A percentile compares a stretch with the other conserved stretches of the same genome.
Evolutionary conservation across 78 protist species (phyloP).

Genomic region (Dictyostelium intermedium): DNA sequence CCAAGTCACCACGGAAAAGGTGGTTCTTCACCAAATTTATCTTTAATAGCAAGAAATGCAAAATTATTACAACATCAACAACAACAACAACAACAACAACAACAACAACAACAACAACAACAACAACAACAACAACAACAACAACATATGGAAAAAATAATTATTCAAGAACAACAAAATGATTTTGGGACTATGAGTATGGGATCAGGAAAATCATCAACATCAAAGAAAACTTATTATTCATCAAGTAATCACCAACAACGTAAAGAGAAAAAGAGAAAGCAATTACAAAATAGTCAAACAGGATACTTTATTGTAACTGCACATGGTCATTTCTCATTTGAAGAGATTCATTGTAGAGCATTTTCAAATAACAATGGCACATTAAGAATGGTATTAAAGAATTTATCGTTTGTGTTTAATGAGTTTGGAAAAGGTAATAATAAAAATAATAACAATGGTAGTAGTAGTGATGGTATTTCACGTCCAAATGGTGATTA

Average conservation of each 20-base stretch:
- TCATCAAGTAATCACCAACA: neutral
- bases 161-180: neutral
- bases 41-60: neutral
- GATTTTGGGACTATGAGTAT: neutral
- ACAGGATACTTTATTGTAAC: neutral
- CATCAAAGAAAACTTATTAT: neutral
- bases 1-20: neutral
- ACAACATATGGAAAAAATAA: neutral
- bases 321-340: slow-evolving; percentile 81
- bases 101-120: neutral
- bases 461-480: neutral
- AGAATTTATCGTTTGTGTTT: slow-evolving; percentile 57
- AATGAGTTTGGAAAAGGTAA: slow-evolving; percentile 59
- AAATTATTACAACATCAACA: neutral
- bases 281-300: neutral
- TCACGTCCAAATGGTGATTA: slow-evolving; percentile 73
- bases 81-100: slow-evolving; percentile 11
- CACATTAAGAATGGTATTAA: slow-evolving; percentile 52
- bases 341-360: slow-evolving; percentile 58
- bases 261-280: neutral
- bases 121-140: neutral
- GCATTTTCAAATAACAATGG: slow-evolving; percentile 61
- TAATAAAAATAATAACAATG: neutral
- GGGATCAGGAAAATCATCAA: neutral
- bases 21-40: slow-evolving; percentile 24